Base-by-base conservation (phyloP, 805 yeast genomes). In the fission yeast (Schizosaccharomyces pombe) region DNA sequence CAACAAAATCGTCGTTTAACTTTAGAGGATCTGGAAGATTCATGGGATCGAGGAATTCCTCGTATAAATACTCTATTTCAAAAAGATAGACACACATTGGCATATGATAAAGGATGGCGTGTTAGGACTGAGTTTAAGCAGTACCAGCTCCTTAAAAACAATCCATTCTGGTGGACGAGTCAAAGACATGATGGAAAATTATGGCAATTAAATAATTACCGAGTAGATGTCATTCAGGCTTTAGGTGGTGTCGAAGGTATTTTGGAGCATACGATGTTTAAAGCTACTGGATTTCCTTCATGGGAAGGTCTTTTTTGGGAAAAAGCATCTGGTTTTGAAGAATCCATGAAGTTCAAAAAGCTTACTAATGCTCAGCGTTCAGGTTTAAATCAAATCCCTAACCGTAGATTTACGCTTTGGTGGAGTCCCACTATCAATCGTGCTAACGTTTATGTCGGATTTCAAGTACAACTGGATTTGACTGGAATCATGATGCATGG, bases 291-390 rank as follows among this genome's bases (percentile, higher is more conserved):
- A 0, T 91, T 91, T 63, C 94, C 83, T 60, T 83, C 93, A 6
- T 91, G 98, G 98, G 99, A 91, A 69, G 97, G 98, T 3, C 70
- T 91, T 28, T 91, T 91, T 67, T 91, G 99, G 99, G 98, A 91
- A 63, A 87, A 87, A 64, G 94, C 94, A 0, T 80, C 94, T 29
- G 98, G 98, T 0, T 91, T 87, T 64, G 99, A 91, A 66, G 98
- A 91, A 62, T 82, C 95, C 0, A 75, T 91, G 75, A 89, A 87
- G 64, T 84, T 86, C 67, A 86, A 87, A 66, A 91, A 89, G 64
- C 74, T 91, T 60, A 91, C 99, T 1, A 89, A 89, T 67, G 99
- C 99, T 1, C 99, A 91, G 70, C 73, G 98, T 62, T 81, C 95
- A 3, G 99, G 99, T 64, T 74, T 91, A 59, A 84, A 93, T 63